Percentiles rank a stretch among this genome's conserved stretches.
Conservation (phyloP, 768 basidiomycete species). For the Hygrocybe punicea region DNA sequence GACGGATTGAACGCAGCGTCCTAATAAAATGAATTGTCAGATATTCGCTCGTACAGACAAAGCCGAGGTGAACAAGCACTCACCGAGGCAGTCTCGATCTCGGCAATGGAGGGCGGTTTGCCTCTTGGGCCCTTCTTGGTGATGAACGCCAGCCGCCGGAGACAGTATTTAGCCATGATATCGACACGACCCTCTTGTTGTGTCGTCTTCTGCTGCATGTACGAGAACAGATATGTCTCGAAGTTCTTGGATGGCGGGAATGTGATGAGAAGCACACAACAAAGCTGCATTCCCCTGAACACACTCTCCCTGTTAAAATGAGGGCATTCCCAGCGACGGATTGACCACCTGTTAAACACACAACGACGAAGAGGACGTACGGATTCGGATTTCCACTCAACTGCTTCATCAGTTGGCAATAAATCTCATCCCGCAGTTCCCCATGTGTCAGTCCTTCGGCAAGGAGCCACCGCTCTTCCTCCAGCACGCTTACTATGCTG, state of each 20-base stretch:
- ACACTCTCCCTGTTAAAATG: constrained; percentile 59
- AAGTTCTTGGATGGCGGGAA: constrained; percentile 95
- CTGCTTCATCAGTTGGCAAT: constrained; percentile 91
- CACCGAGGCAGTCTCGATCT: constrained; percentile 90
- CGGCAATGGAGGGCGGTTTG: constrained; percentile 72
- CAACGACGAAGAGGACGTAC: constrained; percentile 46
- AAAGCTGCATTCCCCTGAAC: constrained; percentile 90
- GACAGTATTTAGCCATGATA: constrained; percentile 86
- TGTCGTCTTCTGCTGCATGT: constrained; percentile 65
- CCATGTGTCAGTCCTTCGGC: constrained; percentile 74
- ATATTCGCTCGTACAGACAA: too few relatives aligned
- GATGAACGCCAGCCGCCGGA: constrained; percentile 71
- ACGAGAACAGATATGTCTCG: constrained; percentile 77
- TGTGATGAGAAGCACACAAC: constrained; percentile 86
- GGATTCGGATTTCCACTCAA: constrained; percentile 75
- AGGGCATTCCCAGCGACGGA: background rate
- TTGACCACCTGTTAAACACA: constrained; percentile 4
- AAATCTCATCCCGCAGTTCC: constrained; percentile 90
- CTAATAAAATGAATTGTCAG: too few relatives aligned
- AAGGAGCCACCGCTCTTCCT: constrained; percentile 86
- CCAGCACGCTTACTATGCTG: constrained; percentile 48
- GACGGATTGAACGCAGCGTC: constrained; percentile 95
- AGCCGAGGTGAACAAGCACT: constrained; percentile 22
- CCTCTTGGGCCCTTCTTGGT: constrained; percentile 84
- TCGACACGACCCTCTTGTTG: constrained; percentile 76